Percentiles rank a stretch among this genome's conserved stretches.
Evolutionary conservation across 2,329 filamentous ascomycete species (phyloP).

Genomic region (Incumbomyces lentus): DNA sequence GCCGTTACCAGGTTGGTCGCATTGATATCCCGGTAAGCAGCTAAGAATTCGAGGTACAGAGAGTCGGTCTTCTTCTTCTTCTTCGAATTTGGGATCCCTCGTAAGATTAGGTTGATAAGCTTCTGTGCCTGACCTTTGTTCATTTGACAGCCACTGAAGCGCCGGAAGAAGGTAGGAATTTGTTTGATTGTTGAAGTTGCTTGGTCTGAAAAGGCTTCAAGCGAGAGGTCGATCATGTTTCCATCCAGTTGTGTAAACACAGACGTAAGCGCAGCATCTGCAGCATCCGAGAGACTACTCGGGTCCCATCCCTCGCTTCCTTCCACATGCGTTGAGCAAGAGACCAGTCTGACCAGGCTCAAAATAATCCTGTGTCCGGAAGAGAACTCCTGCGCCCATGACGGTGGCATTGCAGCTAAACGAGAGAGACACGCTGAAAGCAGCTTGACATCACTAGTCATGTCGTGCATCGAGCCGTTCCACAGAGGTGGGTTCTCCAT

Average conservation of each 20-base stretch:
- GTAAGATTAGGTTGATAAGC: background rate
- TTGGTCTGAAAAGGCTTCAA: background rate
- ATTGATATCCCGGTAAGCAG: too few species aligned
- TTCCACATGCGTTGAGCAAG: too few species aligned
- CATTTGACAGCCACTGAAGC: background rate
- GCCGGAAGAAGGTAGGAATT: background rate
- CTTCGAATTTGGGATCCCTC: too few species aligned
- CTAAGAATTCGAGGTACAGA: too few species aligned
- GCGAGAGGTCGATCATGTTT: background rate
- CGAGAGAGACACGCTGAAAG: background rate
- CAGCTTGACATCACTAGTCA: background rate
- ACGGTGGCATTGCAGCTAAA: background rate
- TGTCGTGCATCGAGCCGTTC: background rate
- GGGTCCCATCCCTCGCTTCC: too few species aligned
- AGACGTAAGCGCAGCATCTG: background rate
- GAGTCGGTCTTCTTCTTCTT: too few species aligned
- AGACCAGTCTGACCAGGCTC: too few species aligned
- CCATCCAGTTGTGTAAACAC: background rate
- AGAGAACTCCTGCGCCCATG: background rate
- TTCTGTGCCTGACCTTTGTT: constrained; percentile 3
- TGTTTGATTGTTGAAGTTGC: background rate
- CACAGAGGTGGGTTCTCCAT: background rate
- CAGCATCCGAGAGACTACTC: background rate
- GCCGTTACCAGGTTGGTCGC: too few species aligned
- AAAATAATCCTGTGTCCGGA: too few species aligned